Percentiles rank a stretch among this genome's conserved stretches.
These are phyloP conservation scores for Amaranthus tricolor DNA, from an alignment of 179 eudicot genomes.

Conservation along the genomic window DNA sequence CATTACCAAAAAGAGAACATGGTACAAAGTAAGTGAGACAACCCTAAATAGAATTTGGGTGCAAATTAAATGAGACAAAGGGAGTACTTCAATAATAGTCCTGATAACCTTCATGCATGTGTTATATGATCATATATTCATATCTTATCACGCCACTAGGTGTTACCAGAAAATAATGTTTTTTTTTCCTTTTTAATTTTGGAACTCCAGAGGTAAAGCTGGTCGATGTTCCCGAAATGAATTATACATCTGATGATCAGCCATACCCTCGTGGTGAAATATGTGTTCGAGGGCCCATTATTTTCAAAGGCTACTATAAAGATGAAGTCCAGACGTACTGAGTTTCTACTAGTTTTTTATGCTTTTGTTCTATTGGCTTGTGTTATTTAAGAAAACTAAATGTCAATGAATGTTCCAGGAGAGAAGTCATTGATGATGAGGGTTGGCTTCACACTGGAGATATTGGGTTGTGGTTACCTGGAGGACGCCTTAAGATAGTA, in stretches of 20 bases:
- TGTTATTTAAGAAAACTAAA: constrained; percentile 1
- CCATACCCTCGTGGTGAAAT: constrained; percentile 99
- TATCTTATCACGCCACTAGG: background rate
- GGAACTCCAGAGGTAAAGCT: constrained; percentile 78
- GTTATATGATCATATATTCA: background rate
- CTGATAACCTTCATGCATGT: background rate
- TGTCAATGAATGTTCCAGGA: constrained; percentile 46
- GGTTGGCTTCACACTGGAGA: constrained; percentile 98
- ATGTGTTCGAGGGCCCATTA: constrained; percentile 83
- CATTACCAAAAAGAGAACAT: too few species aligned
- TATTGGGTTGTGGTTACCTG: constrained; percentile 95
- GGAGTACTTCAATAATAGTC: background rate
- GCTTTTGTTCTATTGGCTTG: background rate
- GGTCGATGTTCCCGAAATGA: constrained; percentile 97
- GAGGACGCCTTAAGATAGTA: constrained; percentile 92
- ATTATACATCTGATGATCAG: constrained; percentile 90
- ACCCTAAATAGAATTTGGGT: too few species aligned
- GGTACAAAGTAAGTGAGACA: too few species aligned
- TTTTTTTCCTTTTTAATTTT: constrained; percentile 13
- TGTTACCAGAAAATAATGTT: constrained; percentile 1
- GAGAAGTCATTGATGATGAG: constrained; percentile 84
- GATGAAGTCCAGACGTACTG: constrained; percentile 88
- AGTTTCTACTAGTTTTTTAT: constrained; percentile 9
- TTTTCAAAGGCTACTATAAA: constrained; percentile 89
- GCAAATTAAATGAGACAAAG: background rate